Evolutionary conservation across 2,329 filamentous ascomycete genomes (phyloP), one percentile per base, ranked within the genome.

Genomic region (Stylonectria norvegica): DNA sequence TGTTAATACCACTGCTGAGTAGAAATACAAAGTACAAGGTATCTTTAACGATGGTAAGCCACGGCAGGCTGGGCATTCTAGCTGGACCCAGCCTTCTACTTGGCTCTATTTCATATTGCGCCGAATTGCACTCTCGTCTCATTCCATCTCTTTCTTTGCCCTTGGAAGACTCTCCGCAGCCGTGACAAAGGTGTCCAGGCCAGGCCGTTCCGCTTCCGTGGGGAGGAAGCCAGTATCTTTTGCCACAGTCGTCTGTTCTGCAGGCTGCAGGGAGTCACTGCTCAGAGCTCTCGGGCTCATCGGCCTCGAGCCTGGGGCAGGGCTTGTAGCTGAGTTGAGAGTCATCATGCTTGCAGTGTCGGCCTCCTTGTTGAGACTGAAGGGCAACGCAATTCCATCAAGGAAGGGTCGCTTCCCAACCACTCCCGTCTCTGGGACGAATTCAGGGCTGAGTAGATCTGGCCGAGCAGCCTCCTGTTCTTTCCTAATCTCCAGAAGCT

Each of bases 261-360:
- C 22, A 8, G 22, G 12, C 22, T 25, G n/a, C 7, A 14, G 27
- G 27, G n/a, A n/a, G n/a, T 25, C 22, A 28, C 9, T 36, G 12
- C n/a, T 29, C 22, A 42, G 9, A 49, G 39, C 36, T 27, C 20
- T 37, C 3, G 50, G 59, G 11, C 61, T 71, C 47, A 63, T 58
- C 2, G 65, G 63, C 35, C 48, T 60, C 15, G 59, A 63, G 4
- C 55, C 57, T 10, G 57, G 60, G 11, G 47, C 37, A 4, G 56
- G 57, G 11, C 51, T 63, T 14, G 42, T 42, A 12, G 60, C 55
- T 8, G 76, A 78, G 23, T 71, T 67, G 15, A 89, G 63, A 0
- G 85, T 88, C 37, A 83, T 65, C 75, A 85, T 87, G 64, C 83
- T 88, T 1, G 82, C 82, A 14, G 79, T 85, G 4, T 79, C 75